Evolutionary conservation across 2,329 filamentous ascomycete genomes (phyloP).

Genomic region (Septoria linicola): DNA sequence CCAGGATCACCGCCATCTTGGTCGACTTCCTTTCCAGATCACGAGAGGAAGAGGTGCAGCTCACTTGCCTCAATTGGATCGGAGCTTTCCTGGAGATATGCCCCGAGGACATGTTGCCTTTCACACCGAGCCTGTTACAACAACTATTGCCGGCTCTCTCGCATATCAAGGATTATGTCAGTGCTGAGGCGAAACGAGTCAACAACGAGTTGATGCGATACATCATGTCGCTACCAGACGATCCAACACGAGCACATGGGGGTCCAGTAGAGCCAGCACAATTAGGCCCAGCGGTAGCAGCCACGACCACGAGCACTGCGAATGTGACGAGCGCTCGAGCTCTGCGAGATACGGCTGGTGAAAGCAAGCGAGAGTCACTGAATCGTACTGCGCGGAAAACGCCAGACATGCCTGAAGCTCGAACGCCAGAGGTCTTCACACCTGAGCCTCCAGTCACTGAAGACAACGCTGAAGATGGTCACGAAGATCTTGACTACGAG

Average conservation of each 20-base stretch:
- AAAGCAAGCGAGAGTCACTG: slow-evolving; percentile 26
- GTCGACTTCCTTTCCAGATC: slow-evolving; percentile 84
- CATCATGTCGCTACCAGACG: slow-evolving; percentile 82
- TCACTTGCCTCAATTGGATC: slow-evolving; percentile 92
- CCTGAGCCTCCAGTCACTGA: slow-evolving; percentile 30
- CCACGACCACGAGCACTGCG: background rate
- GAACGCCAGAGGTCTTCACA: slow-evolving; percentile 32
- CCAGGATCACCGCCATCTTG: slow-evolving; percentile 86
- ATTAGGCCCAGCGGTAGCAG: slow-evolving; percentile 1
- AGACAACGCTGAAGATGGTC: slow-evolving; percentile 12
- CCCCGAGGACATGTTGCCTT: slow-evolving; percentile 91
- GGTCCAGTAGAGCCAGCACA: slow-evolving; percentile 14
- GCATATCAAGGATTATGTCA: slow-evolving; percentile 83
- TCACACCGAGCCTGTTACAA: slow-evolving; percentile 87
- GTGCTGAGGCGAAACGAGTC: slow-evolving; percentile 81
- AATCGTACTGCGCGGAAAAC: slow-evolving; percentile 24
- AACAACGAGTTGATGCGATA: slow-evolving; percentile 92
- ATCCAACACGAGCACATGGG: slow-evolving; percentile 41
- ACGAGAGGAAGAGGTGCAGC: slow-evolving; percentile 81
- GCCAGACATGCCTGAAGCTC: slow-evolving; percentile 28
- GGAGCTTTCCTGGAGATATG: slow-evolving; percentile 96
- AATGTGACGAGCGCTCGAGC: slow-evolving; percentile 3
- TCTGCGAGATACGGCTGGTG: slow-evolving; percentile 11
- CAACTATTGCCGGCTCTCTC: slow-evolving; percentile 93
- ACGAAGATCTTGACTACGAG: slow-evolving; percentile 66